phyloP scores from a whole-genome alignment of 345 rosid genomes.

The Eutrema heterophyllum region DNA sequence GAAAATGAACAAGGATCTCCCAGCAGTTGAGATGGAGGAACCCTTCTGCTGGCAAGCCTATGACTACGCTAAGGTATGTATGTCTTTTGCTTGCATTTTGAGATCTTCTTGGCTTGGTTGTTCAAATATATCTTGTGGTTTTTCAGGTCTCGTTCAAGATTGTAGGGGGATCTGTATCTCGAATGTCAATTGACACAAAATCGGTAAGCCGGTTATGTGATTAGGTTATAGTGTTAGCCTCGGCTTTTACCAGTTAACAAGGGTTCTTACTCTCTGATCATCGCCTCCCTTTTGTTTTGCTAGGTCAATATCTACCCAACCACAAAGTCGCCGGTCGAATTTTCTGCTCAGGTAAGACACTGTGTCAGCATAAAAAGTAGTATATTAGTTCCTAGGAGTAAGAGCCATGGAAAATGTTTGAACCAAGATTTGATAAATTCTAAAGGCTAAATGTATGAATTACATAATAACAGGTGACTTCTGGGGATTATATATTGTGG shows the following conservation, averaged over 20 bases:
- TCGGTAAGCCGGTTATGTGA: conserved; percentile 48
- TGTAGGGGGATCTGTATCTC: conserved; percentile 70
- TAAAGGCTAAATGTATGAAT: background rate
- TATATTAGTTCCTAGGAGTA: too few species aligned
- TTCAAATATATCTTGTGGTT: background rate
- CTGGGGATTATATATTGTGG: conserved; percentile 92
- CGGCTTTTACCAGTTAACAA: background rate
- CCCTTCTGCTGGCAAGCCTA: conserved; percentile 97
- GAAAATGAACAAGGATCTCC: conserved; percentile 84
- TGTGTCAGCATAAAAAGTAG: too few species aligned
- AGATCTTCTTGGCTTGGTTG: background rate
- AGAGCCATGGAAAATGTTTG: background rate
- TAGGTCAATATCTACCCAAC: conserved; percentile 87
- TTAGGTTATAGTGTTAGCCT: background rate
- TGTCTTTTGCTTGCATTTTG: background rate
- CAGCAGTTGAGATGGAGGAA: conserved; percentile 84
- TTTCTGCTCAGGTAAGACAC: conserved; percentile 62
- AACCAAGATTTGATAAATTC: background rate
- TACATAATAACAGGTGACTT: conserved; percentile 48
- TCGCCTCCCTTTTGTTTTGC: background rate
- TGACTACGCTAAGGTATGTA: conserved; percentile 71
- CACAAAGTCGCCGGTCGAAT: conserved; percentile 79
- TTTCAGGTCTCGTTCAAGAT: conserved; percentile 78
- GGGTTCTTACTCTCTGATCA: background rate
- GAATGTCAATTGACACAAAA: conserved; percentile 83